Base-by-base conservation (phyloP, 2,329 filamentous ascomycete species). In the Exophiala calicioides region DNA sequence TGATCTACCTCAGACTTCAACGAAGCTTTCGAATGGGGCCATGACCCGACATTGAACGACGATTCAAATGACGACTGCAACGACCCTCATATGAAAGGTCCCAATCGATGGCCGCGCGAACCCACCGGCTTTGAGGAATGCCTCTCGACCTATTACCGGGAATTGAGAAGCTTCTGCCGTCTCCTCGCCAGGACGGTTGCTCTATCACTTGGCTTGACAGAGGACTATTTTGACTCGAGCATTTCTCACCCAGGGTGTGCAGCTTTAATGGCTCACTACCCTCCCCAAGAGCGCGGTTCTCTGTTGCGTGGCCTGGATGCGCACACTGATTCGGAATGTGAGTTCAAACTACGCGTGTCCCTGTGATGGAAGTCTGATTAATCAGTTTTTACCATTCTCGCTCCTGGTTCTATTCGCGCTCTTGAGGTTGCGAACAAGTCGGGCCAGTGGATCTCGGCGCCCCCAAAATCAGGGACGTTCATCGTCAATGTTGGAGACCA, bases 281-380 rank as follows among this genome's bases (percentile, higher is more conserved):
- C 71, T 6, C 60, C 59, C 13, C 63, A 64, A 16, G 36, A 60
- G 3, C 34, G 47, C 10, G 26, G 44, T 29, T 44, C 44, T 13
- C 54, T 57, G 15, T 60, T 72, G 20, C 58, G 62, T 2, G 69
- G 69, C 2, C 67, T 70, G 20, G 66, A 66, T 8, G 64, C 73
- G 1, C 73, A 76, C 42, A 76, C 73, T 3, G 73, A 76, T 47
- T 70, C 73, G 20, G 67, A 73, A 34, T 72, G 72, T 43, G 30
- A 44, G 41, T 19, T 20, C n/a, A 8, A 20, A 15, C 16, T 31
- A 12, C 26, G 13, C 13, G n/a, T 9, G n/a, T 21, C 8, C 13
- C 15, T 16, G 23, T 9, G 13, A 13, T 33, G 3, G 29, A 9
- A 13, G 21, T 12, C 21, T 9, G 15, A 13, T 15, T n/a, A 19